A percentile compares a stretch with the other conserved stretches of the same genome.
phyloP scores from a whole-genome alignment of 768 basidiomycete genomes.

The Gyrodon lividus region DNA sequence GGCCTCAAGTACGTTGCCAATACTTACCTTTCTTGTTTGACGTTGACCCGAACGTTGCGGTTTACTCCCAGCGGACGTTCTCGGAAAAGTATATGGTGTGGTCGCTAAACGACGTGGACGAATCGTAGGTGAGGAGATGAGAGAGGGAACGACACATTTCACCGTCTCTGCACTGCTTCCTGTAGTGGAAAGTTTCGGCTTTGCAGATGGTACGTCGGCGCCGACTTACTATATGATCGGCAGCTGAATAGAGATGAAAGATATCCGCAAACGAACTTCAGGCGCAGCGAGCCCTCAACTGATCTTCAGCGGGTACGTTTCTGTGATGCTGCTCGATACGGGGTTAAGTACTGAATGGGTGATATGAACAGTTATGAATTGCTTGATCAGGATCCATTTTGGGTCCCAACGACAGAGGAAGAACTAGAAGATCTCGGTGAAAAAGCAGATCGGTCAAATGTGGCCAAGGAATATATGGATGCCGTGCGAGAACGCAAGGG shows the following conservation, averaged over 20 bases:
- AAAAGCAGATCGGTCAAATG: slow-evolving; percentile 88
- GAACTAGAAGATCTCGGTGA: slow-evolving; percentile 96
- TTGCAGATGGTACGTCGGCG: slow-evolving; percentile 76
- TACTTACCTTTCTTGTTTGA: slow-evolving; percentile 1
- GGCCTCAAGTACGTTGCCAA: slow-evolving; percentile 74
- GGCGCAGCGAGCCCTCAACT: slow-evolving; percentile 97
- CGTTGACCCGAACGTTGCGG: slow-evolving; percentile 8
- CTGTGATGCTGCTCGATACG: neutral
- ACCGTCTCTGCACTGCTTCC: slow-evolving; percentile 88
- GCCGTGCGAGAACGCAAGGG: slow-evolving; percentile 89
- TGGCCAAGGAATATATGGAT: slow-evolving; percentile 95
- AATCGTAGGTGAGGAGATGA: slow-evolving; percentile 98
- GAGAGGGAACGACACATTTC: slow-evolving; percentile 94
- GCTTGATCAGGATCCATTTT: slow-evolving; percentile 92
- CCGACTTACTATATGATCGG: neutral
- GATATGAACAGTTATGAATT: slow-evolving; percentile 72
- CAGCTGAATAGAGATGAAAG: slow-evolving; percentile 40
- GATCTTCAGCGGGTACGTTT: slow-evolving; percentile 86
- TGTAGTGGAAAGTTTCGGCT: slow-evolving; percentile 96
- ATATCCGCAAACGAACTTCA: slow-evolving; percentile 93
- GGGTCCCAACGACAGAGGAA: slow-evolving; percentile 97
- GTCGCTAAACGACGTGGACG: slow-evolving; percentile 88
- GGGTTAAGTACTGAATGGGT: slow-evolving; percentile 15
- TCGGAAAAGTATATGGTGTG: slow-evolving; percentile 97
- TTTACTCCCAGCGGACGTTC: slow-evolving; percentile 73